A percentile compares a stretch with the other conserved stretches of the same genome.
phyloP scores from a whole-genome alignment of 495 filamentous ascomycete species.

The Pyronema omphalodes region DNA sequence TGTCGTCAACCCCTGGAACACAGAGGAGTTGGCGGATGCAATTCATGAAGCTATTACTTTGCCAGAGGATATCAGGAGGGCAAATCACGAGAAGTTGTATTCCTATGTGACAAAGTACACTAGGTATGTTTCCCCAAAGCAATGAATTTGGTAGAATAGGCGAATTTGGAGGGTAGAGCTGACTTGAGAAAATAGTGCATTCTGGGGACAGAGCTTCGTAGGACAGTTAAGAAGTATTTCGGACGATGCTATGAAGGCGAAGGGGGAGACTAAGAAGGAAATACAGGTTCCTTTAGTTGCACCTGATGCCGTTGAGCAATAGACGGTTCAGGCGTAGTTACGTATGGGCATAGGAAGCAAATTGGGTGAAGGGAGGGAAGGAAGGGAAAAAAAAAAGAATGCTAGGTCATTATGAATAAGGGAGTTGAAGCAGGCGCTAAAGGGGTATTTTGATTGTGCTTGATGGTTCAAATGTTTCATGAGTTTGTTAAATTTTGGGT shows the following conservation, averaged over 20 bases:
- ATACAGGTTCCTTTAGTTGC: no score
- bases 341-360: no score
- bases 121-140: slow-evolving; percentile 28
- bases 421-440: no score
- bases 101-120: slow-evolving; percentile 83
- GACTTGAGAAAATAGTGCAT: slow-evolving; percentile 39
- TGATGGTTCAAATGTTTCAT: no score
- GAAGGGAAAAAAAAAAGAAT: no score
- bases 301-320: no score
- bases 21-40: slow-evolving; percentile 66
- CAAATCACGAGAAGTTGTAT: slow-evolving; percentile 64
- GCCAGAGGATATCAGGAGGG: slow-evolving; percentile 59
- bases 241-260: slow-evolving; percentile 29
- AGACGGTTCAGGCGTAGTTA: no score
- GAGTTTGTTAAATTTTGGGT: no score
- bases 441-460: no score
- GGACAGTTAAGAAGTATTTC: slow-evolving; percentile 60
- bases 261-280: neutral
- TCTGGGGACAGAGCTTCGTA: slow-evolving; percentile 95
- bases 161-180: neutral
- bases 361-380: no score
- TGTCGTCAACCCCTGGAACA: slow-evolving; percentile 85
- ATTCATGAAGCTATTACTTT: slow-evolving; percentile 74
- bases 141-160: neutral
- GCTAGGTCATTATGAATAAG: no score